phyloP scores from a whole-genome alignment of 2,329 filamentous ascomycete genomes.

The Stromatinia cepivora region DNA sequence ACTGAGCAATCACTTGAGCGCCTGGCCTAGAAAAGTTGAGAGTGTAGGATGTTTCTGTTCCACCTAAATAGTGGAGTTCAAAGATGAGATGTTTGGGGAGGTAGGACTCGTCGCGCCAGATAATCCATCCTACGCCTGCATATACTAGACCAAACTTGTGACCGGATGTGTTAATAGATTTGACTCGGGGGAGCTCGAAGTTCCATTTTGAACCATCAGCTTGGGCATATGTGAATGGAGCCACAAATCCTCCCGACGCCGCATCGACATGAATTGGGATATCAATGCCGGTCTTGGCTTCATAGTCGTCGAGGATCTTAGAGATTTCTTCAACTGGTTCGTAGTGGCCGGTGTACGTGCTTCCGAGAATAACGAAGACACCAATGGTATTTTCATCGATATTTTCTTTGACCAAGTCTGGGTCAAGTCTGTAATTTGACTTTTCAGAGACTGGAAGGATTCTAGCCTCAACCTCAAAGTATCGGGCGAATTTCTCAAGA shows the following conservation, averaged over 20 bases:
- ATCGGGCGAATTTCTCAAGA: conserved; percentile 70
- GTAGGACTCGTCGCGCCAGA: conserved; percentile 65
- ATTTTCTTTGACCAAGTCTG: conserved; percentile 62
- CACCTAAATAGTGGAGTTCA: conserved; percentile 67
- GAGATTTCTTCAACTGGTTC: conserved; percentile 70
- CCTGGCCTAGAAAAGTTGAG: conserved; percentile 73
- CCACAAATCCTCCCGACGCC: conserved; percentile 61
- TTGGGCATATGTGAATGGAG: conserved; percentile 58
- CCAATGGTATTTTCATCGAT: conserved; percentile 77
- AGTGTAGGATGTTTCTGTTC: conserved; percentile 69
- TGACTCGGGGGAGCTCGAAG: conserved; percentile 61
- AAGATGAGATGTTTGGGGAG: conserved; percentile 70
- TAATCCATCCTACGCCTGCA: conserved; percentile 68
- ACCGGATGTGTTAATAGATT: conserved; percentile 65
- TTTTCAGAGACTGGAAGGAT: conserved; percentile 63
- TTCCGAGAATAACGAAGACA: conserved; percentile 71
- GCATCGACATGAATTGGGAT: conserved; percentile 69
- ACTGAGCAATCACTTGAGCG: conserved; percentile 68
- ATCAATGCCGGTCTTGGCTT: conserved; percentile 60
- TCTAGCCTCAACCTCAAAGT: conserved; percentile 70
- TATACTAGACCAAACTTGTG: conserved; percentile 66
- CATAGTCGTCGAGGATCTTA: conserved; percentile 62
- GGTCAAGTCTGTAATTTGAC: conserved; percentile 62
- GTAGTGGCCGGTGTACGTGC: conserved; percentile 73
- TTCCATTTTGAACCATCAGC: conserved; percentile 61